Conservation (phyloP, 2,329 filamentous ascomycete species). For the Pseudogymnoascus sp. region DNA sequence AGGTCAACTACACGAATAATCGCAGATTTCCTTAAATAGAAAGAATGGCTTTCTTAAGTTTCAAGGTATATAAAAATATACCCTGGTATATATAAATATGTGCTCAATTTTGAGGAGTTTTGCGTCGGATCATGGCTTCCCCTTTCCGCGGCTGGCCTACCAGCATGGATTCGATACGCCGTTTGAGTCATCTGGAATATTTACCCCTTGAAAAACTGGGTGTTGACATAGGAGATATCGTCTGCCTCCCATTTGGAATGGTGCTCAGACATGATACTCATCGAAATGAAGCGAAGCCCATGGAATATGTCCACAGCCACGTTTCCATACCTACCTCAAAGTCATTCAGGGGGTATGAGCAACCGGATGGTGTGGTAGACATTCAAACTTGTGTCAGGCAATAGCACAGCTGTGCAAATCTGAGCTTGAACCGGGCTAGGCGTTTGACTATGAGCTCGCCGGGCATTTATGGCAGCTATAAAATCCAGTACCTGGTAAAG, state of each 20-base stretch:
- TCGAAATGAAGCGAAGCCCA: background rate
- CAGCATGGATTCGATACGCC: background rate
- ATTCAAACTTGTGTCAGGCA: background rate
- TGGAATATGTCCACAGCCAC: background rate
- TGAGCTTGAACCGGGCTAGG: background rate
- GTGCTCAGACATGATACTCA: background rate
- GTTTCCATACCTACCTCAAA: background rate
- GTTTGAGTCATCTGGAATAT: background rate
- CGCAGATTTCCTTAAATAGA: background rate
- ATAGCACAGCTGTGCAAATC: background rate
- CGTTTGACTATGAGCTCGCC: background rate
- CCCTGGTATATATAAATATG: no score
- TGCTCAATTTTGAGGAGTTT: background rate
- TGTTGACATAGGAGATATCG: background rate
- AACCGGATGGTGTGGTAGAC: background rate
- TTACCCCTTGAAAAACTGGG: background rate
- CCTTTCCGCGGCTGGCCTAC: background rate
- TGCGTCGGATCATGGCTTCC: background rate
- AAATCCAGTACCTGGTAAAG: background rate
- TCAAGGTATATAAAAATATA: no score
- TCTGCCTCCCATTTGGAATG: background rate
- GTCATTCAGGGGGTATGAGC: background rate
- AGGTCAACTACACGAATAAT: background rate
- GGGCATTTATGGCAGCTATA: background rate
- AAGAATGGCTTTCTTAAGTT: background rate